Percentiles rank a stretch among this genome's conserved stretches.
Conservation (phyloP, 2,329 filamentous ascomycete species). For the Chrysoporthe puriensis region DNA sequence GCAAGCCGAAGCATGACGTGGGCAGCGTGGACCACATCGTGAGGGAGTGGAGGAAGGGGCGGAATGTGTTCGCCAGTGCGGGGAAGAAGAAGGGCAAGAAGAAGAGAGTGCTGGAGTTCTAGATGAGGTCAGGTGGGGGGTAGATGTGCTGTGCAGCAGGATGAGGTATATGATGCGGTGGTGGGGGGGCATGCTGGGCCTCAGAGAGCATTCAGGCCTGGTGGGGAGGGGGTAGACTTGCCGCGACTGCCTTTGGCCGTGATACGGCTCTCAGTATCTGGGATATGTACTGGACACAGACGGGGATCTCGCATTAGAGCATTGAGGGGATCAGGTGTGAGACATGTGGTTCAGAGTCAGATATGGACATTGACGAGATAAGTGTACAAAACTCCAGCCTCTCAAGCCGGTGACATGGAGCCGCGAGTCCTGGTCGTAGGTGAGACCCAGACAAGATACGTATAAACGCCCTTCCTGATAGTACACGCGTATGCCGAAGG, state of each 20-base stretch:
- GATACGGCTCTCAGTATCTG: background rate
- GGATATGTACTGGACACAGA: background rate
- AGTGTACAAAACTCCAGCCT: background rate
- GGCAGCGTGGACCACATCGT: conserved; percentile 84
- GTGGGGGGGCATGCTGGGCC: background rate
- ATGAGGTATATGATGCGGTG: background rate
- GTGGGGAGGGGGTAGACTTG: no score
- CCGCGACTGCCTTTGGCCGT: no score
- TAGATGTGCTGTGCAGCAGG: background rate
- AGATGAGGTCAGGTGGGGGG: background rate
- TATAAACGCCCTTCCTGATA: conserved; percentile 1
- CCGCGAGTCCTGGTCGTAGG: background rate
- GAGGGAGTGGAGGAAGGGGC: conserved; percentile 54
- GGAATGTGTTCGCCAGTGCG: conserved; percentile 43
- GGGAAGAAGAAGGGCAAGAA: conserved; percentile 31
- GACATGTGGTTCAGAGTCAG: background rate
- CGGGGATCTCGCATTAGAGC: background rate
- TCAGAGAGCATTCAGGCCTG: no score
- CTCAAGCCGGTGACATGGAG: background rate
- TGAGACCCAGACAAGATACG: background rate
- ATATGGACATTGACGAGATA: background rate
- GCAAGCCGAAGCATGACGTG: conserved; percentile 84
- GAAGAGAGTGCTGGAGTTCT: conserved; percentile 18
- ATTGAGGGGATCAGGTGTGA: background rate
- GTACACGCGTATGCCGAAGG: conserved; percentile 1